These are phyloP conservation scores for Naganishia kalamii DNA, from an alignment of 768 basidiomycete species.

Conservation along the genomic window DNA sequence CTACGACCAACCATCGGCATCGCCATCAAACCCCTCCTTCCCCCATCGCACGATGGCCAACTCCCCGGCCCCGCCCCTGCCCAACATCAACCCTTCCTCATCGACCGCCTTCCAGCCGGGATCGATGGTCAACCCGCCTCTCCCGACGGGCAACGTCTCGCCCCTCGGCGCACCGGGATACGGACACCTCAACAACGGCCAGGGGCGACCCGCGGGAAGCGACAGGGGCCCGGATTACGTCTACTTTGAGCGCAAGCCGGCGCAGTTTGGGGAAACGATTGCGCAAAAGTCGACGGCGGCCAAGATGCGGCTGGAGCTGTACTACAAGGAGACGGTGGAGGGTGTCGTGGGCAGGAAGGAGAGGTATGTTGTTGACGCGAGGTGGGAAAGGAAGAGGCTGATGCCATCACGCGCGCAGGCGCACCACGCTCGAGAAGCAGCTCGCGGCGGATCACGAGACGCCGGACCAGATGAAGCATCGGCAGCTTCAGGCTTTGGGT, in stretches of 20 bases:
- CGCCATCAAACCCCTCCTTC: background rate
- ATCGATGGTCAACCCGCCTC: conserved; percentile 15
- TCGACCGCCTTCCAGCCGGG: conserved; percentile 24
- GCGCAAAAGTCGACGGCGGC: conserved; percentile 79
- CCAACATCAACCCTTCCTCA: conserved; percentile 15
- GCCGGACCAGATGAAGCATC: conserved; percentile 38
- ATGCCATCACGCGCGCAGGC: conserved; percentile 23
- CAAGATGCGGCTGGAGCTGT: conserved; percentile 91
- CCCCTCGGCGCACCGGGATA: conserved; percentile 13
- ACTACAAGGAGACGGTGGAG: conserved; percentile 94
- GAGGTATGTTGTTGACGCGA: conserved; percentile 53
- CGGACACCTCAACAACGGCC: background rate
- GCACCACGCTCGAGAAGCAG: conserved; percentile 40
- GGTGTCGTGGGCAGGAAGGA: conserved; percentile 88
- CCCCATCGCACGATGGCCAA: conserved; percentile 10
- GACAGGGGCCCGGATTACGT: conserved; percentile 65
- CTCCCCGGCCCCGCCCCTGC: conserved; percentile 21
- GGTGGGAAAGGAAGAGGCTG: conserved; percentile 3
- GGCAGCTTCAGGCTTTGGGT: conserved; percentile 41
- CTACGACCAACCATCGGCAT: background rate
- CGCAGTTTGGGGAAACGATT: conserved; percentile 71
- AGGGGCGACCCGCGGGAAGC: background rate
- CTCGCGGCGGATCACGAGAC: conserved; percentile 37
- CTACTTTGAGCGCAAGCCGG: conserved; percentile 76
- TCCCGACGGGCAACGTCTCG: conserved; percentile 17